Base-by-base conservation (phyloP, 768 basidiomycete genomes). In the Leccinum subgranulosum region DNA sequence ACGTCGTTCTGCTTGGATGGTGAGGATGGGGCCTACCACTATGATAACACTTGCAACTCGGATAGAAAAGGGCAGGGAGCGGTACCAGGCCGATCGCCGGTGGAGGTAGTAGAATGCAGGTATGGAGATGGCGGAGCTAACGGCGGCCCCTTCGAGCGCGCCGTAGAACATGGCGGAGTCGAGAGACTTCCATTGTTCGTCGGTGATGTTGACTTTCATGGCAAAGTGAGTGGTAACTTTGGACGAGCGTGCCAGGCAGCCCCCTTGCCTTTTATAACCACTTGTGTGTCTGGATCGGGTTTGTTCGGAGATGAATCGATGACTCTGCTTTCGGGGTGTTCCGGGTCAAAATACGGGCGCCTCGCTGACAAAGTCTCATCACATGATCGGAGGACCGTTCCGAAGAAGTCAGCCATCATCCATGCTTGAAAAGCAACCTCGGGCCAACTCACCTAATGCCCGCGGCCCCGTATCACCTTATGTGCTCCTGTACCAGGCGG, bases 1-100 rank as follows among this genome's bases (percentile, higher is more conserved):
- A 11, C 86, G 84, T 4, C 84, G 79, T 66, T 93, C 91, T 6
- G 86, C 91, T 59, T 86, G 83, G 46, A 93, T 88, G 19, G 86
- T 21, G 87, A 74, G 48, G 79, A 72, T 0, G 91, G 91, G 0
- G 84, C 84, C 36, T 50, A 86, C 79, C 56, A 90, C 55, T 51
- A 89, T 76, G 54, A 92, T 77, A n/a, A 84, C 73, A 15, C 86
- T 86, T 1, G 92, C 76, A 0, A 82, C 76, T 65, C 92, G 92
- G 45, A 93, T 75, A 0, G 87, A 83, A 0, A 82, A 68, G 0
- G 88, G 89, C 0, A 93, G 77, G 0, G 75, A 64, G 58, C 86
- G 83, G 69, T 89, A 92, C 61, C 82, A 80, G 0, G 82, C 71
- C 64, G 78, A 84, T 29, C 73, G 71, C 17, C 77, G 78, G 57